A percentile compares a stretch with the other conserved stretches of the same genome.
Evolutionary conservation across 495 filamentous ascomycete genomes (phyloP).

Genomic region (Aspergillus conjunctus): DNA sequence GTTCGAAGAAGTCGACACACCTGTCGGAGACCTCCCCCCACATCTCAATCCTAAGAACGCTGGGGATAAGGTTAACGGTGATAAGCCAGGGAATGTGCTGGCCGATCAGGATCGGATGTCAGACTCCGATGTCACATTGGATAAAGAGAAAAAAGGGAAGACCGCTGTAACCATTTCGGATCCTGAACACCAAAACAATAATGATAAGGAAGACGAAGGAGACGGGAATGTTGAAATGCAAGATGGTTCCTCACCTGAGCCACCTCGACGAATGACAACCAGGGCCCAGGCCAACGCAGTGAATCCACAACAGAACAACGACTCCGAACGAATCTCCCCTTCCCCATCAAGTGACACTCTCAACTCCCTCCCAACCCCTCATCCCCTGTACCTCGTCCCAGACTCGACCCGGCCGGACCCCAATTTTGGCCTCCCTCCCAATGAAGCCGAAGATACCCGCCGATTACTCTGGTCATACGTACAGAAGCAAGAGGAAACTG

Average conservation of each 20-base stretch:
- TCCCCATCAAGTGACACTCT: conserved; percentile 52
- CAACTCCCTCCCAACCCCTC: conserved; percentile 58
- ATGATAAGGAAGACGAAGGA: conserved; percentile 24
- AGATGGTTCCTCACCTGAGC: conserved; percentile 42
- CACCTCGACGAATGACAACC: conserved; percentile 69
- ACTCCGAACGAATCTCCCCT: conserved; percentile 41
- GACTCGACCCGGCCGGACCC: conserved; percentile 69
- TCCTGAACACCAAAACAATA: conserved; percentile 8
- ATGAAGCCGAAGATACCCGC: conserved; percentile 87
- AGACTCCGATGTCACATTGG: conserved; percentile 18
- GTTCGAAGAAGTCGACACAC: conserved; percentile 44
- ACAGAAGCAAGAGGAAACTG: conserved; percentile 94
- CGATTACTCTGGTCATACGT: conserved; percentile 81
- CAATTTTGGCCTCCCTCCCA: conserved; percentile 75
- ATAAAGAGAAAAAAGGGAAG: conserved; percentile 21
- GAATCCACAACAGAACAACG: conserved; percentile 35
- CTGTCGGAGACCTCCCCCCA: conserved; percentile 41
- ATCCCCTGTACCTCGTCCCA: conserved; percentile 84
- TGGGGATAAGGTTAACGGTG: conserved; percentile 22
- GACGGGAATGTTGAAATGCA: conserved; percentile 44
- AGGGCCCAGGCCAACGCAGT: conserved; percentile 62
- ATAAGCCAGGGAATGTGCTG: conserved; percentile 10
- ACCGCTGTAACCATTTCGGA: conserved; percentile 13
- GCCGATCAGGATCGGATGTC: conserved; percentile 9
- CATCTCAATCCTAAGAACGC: conserved; percentile 30